A percentile compares a stretch with the other conserved stretches of the same genome.
Conservation (phyloP, 2,329 filamentous ascomycete species). For the Trichophyton simii region DNA sequence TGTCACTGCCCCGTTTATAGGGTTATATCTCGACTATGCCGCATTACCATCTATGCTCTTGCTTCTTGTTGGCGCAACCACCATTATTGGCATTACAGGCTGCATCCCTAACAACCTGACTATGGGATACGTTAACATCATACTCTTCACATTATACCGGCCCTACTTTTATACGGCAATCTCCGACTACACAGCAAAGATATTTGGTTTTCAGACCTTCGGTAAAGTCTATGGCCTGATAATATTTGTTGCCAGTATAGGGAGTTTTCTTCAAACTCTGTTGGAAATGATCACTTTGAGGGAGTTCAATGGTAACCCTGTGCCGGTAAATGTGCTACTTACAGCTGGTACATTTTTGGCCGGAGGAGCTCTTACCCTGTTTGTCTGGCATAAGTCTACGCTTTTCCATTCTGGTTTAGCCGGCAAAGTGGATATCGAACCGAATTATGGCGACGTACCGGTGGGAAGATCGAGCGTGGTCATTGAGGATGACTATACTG, state of each 20-base stretch:
- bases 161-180: constrained; percentile 88
- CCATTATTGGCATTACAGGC: constrained; percentile 63
- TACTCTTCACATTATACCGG: constrained; percentile 73
- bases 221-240: constrained; percentile 84
- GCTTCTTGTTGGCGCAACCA: constrained; percentile 58
- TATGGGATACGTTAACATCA: constrained; percentile 62
- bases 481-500: neutral
- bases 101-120: constrained; percentile 53
- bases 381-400: constrained; percentile 40
- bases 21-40: constrained; percentile 62
- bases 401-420: neutral
- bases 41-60: constrained; percentile 59
- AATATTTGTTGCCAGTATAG: constrained; percentile 69
- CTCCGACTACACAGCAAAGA: constrained; percentile 79
- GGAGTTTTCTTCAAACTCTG: constrained; percentile 71
- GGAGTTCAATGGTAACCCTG: constrained; percentile 57
- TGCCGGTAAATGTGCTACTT: constrained; percentile 63
- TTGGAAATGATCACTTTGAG: constrained; percentile 67
- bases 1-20: constrained; percentile 72
- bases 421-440: neutral
- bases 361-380: constrained; percentile 53
- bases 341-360: constrained; percentile 50
- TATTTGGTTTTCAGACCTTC: constrained; percentile 85
- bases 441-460: neutral
- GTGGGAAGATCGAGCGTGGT: neutral